Evolutionary conservation across 2,329 filamentous ascomycete genomes (phyloP).

Genomic region (Hypoxylon sp.): DNA sequence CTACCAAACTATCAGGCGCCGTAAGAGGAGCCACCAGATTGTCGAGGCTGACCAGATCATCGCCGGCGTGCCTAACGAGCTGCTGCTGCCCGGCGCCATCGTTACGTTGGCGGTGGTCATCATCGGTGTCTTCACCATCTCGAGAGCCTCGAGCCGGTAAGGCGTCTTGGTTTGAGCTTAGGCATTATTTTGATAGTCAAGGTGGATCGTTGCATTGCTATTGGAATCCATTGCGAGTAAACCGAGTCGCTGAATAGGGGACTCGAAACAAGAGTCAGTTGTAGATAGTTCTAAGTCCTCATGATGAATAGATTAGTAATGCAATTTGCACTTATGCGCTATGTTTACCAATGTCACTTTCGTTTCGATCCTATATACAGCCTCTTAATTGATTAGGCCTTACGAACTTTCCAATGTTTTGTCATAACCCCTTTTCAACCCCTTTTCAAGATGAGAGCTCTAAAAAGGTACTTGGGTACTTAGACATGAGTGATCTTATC

Average conservation of each 20-base stretch:
- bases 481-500: not conserved
- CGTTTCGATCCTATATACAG: not conserved
- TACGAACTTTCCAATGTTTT: not conserved
- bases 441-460: not conserved
- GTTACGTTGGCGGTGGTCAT: slow-evolving; percentile 95
- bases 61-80: slow-evolving; percentile 89
- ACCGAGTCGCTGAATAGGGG: not conserved
- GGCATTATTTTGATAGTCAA: not conserved
- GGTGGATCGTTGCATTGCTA: slow-evolving; percentile 18
- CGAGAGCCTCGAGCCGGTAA: slow-evolving; percentile 68
- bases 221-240: slow-evolving; percentile 19
- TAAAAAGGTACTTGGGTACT: not conserved
- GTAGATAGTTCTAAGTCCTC: slow-evolving; percentile 23
- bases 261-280: not conserved
- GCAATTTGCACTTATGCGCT: not conserved
- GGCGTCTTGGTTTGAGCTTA: not conserved
- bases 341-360: not conserved
- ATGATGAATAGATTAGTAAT: slow-evolving; percentile 28
- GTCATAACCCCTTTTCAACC: not conserved
- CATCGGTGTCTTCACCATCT: slow-evolving; percentile 88
- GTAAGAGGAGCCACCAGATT: slow-evolving; percentile 55
- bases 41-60: slow-evolving; percentile 78
- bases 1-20: slow-evolving; percentile 60
- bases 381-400: not conserved
- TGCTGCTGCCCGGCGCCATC: slow-evolving; percentile 91